These are phyloP conservation scores for Neofusicoccum parvum DNA, from an alignment of 2,329 filamentous ascomycete genomes.

Conservation along the genomic window DNA sequence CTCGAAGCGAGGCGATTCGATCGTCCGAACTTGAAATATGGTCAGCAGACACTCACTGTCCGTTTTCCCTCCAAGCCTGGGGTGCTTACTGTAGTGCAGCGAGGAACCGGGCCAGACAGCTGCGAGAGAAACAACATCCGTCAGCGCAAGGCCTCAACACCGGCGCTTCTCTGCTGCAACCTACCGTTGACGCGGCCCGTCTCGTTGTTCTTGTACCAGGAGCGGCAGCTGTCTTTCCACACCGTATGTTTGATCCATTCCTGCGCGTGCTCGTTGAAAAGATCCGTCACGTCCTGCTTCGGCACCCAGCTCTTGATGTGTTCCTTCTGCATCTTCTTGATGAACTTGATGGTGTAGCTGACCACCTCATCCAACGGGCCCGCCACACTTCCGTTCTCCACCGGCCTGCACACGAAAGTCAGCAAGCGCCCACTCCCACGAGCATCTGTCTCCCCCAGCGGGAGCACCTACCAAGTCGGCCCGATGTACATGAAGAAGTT, in stretches of 20 bases:
- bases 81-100: slow-evolving; percentile 47
- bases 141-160: background rate
- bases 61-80: no score
- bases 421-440: background rate
- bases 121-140: slow-evolving; percentile 24
- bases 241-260: slow-evolving; percentile 54
- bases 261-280: slow-evolving; percentile 48
- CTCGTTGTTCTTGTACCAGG: slow-evolving; percentile 50
- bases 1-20: slow-evolving; percentile 44
- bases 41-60: background rate
- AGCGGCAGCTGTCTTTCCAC: slow-evolving; percentile 49
- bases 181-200: slow-evolving; percentile 37
- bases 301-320: slow-evolving; percentile 47
- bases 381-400: slow-evolving; percentile 51
- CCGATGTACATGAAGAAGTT: slow-evolving; percentile 47
- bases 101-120: slow-evolving; percentile 55
- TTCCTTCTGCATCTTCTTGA: slow-evolving; percentile 51
- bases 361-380: slow-evolving; percentile 43
- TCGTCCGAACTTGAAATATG: slow-evolving; percentile 32
- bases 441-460: no score
- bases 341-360: slow-evolving; percentile 45
- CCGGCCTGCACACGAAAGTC: slow-evolving; percentile 34
- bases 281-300: slow-evolving; percentile 43
- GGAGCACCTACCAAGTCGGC: slow-evolving; percentile 35
- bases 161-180: background rate